Base-by-base conservation (phyloP, 2,329 filamentous ascomycete genomes). In the Sporothrix globosa region DNA sequence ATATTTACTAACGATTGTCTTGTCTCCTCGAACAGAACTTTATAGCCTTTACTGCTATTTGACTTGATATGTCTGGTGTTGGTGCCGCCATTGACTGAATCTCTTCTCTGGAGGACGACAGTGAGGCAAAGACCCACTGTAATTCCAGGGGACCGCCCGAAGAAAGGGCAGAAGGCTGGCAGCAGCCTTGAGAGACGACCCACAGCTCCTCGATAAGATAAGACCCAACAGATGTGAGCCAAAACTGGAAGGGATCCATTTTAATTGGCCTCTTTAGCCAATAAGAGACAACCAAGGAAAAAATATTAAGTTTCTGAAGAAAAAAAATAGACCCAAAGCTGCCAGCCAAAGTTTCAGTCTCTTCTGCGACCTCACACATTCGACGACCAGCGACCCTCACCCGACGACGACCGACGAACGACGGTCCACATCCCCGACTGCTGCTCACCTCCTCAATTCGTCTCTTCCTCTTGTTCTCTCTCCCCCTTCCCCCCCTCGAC, bases 291-390 rank as follows among this genome's bases (percentile, higher is more conserved):
- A 17, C 11, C 21, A 11, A 2, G 34, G 34, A 54, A 67, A 67
- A 67, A 67, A 67, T 54, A 67, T 48, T 46, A 56, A 67, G 30
- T 41, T 41, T 39, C 30, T 27, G 11, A 52, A 39, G 65, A 67
- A 67, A 67, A 67, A 67, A 67, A 67, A 67, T 41, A 50, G 14
- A 54, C 46, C 24, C 7, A 39, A 34, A 66, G 63, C 46, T 52
- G 46, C 46, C 44, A 65, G 61, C 63, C 63, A 66, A 66, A 53
- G 17, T 66, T 66, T 27, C n/a, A 30, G 56, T 39, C n/a, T 60
- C 21, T 46, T 24, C 52, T 54, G 52, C 52, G 52, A 17, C 11
- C 24, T n/a, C 48, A n/a, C 48, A 50, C 0, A n/a, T 50, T 9
- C 48, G 48, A 50, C 48, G 48, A 50, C 48, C 17, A 44, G 54